These are phyloP conservation scores for Gossypium stocksii DNA, from an alignment of 345 rosid species.

Conservation along the genomic window DNA sequence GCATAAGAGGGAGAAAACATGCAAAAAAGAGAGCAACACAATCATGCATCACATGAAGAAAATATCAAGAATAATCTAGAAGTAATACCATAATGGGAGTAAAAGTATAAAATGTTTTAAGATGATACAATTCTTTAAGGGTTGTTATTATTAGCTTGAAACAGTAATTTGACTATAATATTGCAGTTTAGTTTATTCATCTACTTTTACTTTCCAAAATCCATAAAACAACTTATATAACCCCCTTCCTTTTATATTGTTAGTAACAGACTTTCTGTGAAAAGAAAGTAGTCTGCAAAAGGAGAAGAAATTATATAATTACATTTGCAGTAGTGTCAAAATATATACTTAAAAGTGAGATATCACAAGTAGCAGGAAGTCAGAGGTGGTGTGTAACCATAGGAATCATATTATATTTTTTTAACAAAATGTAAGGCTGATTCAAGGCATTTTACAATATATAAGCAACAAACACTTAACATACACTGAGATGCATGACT, in stretches of 20 bases:
- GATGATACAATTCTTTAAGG: not conserved
- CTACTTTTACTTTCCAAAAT: not conserved
- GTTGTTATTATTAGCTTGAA: not conserved
- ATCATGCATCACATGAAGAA: conserved; percentile 12
- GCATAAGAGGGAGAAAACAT: conserved; percentile 19
- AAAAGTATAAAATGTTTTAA: not conserved
- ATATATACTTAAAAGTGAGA: not conserved
- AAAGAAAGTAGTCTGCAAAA: not conserved
- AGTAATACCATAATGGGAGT: not conserved
- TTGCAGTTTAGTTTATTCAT: not conserved
- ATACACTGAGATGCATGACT: too few relatives aligned
- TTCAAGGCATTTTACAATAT: not conserved
- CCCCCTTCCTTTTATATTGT: not conserved
- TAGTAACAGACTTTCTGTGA: not conserved
- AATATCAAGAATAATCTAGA: conserved; percentile 8
- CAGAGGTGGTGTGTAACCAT: not conserved
- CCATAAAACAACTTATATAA: not conserved
- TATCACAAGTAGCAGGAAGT: not conserved
- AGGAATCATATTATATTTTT: not conserved
- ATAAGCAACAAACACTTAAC: not conserved
- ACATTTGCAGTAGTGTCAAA: not conserved
- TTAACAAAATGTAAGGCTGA: not conserved
- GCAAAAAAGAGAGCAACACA: not conserved
- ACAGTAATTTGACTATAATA: not conserved
- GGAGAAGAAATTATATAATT: not conserved